Percentiles rank a stretch among this genome's conserved stretches.
phyloP scores from a whole-genome alignment of 2,329 filamentous ascomycete species.

The Aspergillus flavus region DNA sequence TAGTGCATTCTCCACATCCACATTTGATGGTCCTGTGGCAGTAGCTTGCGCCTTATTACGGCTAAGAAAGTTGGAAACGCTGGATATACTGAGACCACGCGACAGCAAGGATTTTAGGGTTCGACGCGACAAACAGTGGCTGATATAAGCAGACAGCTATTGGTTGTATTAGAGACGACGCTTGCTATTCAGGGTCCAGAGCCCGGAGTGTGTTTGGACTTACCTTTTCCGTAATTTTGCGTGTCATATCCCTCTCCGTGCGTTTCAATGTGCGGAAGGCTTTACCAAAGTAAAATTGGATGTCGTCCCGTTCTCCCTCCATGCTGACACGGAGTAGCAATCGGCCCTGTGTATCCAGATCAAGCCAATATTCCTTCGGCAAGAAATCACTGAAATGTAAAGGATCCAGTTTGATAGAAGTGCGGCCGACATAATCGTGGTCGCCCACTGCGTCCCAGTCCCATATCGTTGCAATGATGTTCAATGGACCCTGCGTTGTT shows the following conservation, averaged over 20 bases:
- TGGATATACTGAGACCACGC: constrained; percentile 71
- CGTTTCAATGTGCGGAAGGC: constrained; percentile 93
- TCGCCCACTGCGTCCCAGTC: constrained; percentile 97
- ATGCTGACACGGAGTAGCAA: constrained; percentile 91
- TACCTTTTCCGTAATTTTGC: constrained; percentile 97
- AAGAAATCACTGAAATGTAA: constrained; percentile 94
- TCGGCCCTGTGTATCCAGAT: constrained; percentile 91
- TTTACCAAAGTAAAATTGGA: constrained; percentile 98
- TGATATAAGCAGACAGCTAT: constrained; percentile 90
- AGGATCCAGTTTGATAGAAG: constrained; percentile 98
- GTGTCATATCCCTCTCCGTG: constrained; percentile 96
- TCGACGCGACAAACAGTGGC: constrained; percentile 79
- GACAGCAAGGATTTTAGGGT: constrained; percentile 75
- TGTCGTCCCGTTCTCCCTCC: constrained; percentile 98
- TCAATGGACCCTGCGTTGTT: constrained; percentile 85
- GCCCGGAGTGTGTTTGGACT: constrained; percentile 21
- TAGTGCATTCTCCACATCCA: constrained; percentile 78
- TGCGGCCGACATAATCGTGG: constrained; percentile 94
- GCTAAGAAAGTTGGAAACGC: constrained; percentile 70
- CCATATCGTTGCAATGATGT: constrained; percentile 96
- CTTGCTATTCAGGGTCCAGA: not conserved
- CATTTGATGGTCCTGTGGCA: constrained; percentile 62
- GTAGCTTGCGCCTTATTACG: constrained; percentile 53
- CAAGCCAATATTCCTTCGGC: constrained; percentile 95
- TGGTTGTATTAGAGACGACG: constrained; percentile 4